Evolutionary conservation across 768 basidiomycete species (phyloP), one percentile per base, ranked within the genome.

Genomic region (Lentinula aciculospora): DNA sequence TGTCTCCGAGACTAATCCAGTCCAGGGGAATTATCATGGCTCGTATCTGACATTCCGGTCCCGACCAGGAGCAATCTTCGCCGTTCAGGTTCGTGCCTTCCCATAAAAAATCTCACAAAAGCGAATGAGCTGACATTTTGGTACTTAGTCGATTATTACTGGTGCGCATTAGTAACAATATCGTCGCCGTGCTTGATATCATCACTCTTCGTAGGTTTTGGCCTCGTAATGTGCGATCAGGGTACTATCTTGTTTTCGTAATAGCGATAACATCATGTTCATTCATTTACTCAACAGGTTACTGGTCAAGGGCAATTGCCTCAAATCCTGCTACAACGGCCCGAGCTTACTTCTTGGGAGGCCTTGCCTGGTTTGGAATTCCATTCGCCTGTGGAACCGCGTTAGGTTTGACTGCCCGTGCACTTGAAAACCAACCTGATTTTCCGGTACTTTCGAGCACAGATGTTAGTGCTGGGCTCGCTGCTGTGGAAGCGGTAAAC

Each of bases 311-410:
- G 12, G 71, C 72, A 3, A 68, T 73, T 47, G 70, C 73, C 0
- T 64, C 62, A 27, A 59, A 68, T 19, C 67, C 72, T 6, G 61
- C 64, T 27, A 66, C 64, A 12, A 65, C 71, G 2, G 67, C 69
- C 3, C 62, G 64, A 31, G 72, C 66, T 15, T 73, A 71, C 61
- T 61, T 74, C 47, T 59, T 73, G 4, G 73, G 72, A 19, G 73
- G 71, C 4, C 56, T 76, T 13, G 65, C 70, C 12, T 75, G 69
- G 68, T 73, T 76, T 39, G 70, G 72, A 3, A 71, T 76, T 10
- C 77, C 77, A 3, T 76, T 72, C 67, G 71, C 70, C 2, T 75
- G 77, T 58, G 74, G 72, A n/a, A 76, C 75, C 0, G 71, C 71
- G 21, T 66, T 74, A 44, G 76, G 76, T n/a, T 68, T 77, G 9